Evolutionary conservation across 345 rosid species (phyloP), one percentile per base, ranked within the genome.

Genomic region (Syzygium aqueum): DNA sequence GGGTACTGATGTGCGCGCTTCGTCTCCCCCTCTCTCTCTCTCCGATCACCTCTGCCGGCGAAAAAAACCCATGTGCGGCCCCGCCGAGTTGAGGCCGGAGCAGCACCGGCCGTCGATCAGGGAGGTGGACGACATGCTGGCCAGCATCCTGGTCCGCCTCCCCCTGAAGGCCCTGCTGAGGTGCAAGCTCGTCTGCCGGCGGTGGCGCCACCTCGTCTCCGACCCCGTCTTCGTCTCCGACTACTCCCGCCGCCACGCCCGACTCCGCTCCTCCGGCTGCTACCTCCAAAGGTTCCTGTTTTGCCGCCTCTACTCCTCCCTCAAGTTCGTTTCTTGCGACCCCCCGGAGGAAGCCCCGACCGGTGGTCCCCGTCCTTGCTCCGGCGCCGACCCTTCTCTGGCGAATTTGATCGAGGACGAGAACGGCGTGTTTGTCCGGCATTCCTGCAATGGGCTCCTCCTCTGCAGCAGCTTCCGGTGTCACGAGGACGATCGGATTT

Each of bases 381-480:
- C 54, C 19, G 43, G 10, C 61, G 21, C n/a, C 7, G 51, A 53
- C 51, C 33, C 21, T 57, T 40, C 86, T 27, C 87, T 86, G 12
- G 88, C 89, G 2, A 77, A 86, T 77, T 87, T 91, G 90, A 86
- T 88, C 4, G 84, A 86, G 6, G 88, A 91, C 11, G 80, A 85
- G 51, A 33, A 85, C 1, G 91, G 91, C 22, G 84, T 91, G n/a
- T 2, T n/a, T 4, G 84, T 89, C 33, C 84, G 67, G 27, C 87
- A 90, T 78, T 84, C 91, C 11, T 87, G 91, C 86, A 87, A 86
- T 33, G 92, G 88, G 17, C 85, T 91, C 67, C 89, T 91, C n/a
- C 37, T 90, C 19, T 87, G 91, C 85, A 85, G 90, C 91, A 88
- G 89, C 84, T 87, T 87, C 77, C 88, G 87, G 19, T 53, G 91